phyloP scores from a whole-genome alignment of 163 green algal genomes.

The Chlamydomonas reinhardtii region DNA sequence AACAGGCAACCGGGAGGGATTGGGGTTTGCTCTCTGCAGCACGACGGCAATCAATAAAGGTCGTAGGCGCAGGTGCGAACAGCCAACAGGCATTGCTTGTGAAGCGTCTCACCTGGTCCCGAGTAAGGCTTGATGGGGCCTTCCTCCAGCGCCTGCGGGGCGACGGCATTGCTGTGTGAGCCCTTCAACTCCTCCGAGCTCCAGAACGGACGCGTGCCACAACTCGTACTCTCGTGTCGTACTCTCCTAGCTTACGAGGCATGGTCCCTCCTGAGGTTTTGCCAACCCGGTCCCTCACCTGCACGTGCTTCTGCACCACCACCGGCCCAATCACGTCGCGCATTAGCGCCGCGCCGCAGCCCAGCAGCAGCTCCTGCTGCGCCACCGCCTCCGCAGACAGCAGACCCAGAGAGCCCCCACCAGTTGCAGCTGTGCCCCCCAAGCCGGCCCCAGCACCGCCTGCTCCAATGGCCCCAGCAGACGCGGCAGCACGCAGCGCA shows the following conservation, averaged over 20 bases:
- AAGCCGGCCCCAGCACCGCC: not conserved
- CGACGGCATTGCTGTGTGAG: too few species aligned
- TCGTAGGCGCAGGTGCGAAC: too few species aligned
- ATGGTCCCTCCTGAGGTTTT: too few species aligned
- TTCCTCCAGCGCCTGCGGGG: slow-evolving; percentile 14
- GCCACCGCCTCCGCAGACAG: slow-evolving; percentile 3
- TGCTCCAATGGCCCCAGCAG: too few species aligned
- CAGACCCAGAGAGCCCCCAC: slow-evolving; percentile 5
- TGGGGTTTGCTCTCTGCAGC: too few species aligned
- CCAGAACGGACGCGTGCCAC: too few species aligned
- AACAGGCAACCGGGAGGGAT: too few species aligned
- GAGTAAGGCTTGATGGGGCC: slow-evolving; percentile 39
- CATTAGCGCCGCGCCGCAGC: not conserved
- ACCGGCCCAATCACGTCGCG: not conserved
- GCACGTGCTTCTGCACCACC: slow-evolving; percentile 42
- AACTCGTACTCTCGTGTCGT: too few species aligned
- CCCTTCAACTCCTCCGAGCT: too few species aligned
- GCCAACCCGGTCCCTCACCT: too few species aligned
- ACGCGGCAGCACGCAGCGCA: not conserved
- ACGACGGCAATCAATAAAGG: not conserved
- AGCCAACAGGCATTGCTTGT: too few species aligned
- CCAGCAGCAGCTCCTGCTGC: slow-evolving; percentile 37
- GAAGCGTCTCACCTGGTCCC: slow-evolving; percentile 7
- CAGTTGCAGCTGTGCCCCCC: not conserved
- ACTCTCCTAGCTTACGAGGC: too few species aligned